Percentiles rank a stretch among this genome's conserved stretches.
These are phyloP conservation scores for Yarrowia hollandica DNA, from an alignment of 805 yeast species.

Conservation along the genomic window DNA sequence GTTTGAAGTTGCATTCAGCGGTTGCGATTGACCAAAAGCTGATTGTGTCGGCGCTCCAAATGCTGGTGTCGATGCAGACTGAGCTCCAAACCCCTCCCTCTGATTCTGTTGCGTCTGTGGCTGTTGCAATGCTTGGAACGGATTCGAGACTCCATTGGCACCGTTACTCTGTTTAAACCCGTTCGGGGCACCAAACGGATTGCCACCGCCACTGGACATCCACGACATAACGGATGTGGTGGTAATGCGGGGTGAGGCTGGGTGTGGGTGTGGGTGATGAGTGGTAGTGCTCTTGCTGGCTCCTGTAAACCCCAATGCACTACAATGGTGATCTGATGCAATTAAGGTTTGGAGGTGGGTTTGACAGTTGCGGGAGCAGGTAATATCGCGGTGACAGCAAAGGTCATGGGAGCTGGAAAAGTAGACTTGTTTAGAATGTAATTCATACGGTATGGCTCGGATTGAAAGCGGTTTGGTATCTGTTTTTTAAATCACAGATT, in stretches of 20 bases:
- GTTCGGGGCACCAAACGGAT: neutral
- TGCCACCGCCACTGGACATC: conserved; percentile 10
- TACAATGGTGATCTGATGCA: conserved; percentile 3
- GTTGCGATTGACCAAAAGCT: neutral
- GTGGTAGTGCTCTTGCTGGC: no score
- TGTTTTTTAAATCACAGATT: no score
- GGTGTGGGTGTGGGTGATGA: neutral
- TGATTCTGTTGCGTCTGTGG: neutral
- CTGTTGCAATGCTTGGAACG: neutral
- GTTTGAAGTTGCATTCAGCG: neutral
- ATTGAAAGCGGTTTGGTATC: no score
- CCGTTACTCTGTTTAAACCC: conserved; percentile 1
- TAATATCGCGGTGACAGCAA: no score
- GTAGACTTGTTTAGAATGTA: no score
- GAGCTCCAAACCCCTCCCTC: neutral
- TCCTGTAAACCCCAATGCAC: no score
- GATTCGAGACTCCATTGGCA: conserved; percentile 34
- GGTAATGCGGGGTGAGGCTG: no score
- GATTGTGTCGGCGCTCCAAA: conserved; percentile 1
- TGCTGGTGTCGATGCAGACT: neutral
- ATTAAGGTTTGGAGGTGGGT: neutral
- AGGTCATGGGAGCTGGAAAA: no score
- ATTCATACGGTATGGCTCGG: no score
- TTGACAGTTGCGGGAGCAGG: neutral
- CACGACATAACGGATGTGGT: conserved; percentile 18